These are phyloP conservation scores for Chenopodium suecicum DNA, from an alignment of 148 eudicot genomes.

Conservation along the genomic window DNA sequence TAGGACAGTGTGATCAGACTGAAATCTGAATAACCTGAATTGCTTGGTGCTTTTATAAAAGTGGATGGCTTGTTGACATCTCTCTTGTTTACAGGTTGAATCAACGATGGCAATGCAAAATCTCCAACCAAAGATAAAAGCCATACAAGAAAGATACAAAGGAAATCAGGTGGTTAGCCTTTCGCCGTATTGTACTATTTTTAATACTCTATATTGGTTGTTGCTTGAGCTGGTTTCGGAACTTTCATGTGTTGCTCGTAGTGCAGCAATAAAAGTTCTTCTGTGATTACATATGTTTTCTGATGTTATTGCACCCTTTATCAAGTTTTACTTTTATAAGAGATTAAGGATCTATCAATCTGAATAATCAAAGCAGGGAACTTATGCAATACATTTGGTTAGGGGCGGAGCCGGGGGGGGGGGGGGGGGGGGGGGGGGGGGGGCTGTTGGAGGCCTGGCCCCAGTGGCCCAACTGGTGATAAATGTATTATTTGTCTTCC, in stretches of 20 bases:
- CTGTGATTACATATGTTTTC: neutral
- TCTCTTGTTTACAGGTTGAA: conserved; percentile 62
- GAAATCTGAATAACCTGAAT: neutral
- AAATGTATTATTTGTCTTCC: no score
- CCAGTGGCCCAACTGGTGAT: no score
- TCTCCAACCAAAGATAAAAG: conserved; percentile 98
- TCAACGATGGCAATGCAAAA: conserved; percentile 98
- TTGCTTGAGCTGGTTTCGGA: neutral
- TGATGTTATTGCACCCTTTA: neutral
- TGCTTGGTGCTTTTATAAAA: neutral
- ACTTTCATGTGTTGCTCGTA: neutral
- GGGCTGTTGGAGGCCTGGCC: no score
- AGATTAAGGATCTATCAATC: neutral
- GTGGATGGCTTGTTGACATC: conserved; percentile 7
- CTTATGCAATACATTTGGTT: neutral
- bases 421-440: no score
- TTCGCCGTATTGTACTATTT: neutral
- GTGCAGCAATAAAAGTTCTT: neutral
- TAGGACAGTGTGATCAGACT: neutral
- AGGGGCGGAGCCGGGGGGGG: no score
- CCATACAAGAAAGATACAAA: conserved; percentile 95
- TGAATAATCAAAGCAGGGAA: neutral
- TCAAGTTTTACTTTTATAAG: neutral
- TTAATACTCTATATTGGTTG: neutral
- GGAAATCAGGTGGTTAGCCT: conserved; percentile 78